phyloP scores from a whole-genome alignment of 805 yeast genomes.

The Cyberlindnera maritima region DNA sequence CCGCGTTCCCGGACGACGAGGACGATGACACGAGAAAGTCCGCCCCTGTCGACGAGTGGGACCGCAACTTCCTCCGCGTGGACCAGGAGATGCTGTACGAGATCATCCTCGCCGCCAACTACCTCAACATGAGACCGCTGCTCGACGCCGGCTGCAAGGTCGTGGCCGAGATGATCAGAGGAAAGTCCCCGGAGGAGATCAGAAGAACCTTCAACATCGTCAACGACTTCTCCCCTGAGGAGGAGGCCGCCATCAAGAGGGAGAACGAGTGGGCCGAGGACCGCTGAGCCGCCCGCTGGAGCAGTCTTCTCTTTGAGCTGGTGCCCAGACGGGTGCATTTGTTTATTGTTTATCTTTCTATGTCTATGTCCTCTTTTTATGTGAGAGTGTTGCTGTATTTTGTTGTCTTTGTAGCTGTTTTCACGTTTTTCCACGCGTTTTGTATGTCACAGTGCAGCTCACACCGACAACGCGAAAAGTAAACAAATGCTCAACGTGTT shows the following conservation, averaged over 20 bases:
- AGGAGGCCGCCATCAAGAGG: slow-evolving; percentile 82
- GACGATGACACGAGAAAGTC: slow-evolving; percentile 83
- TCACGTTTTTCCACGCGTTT: too few species aligned
- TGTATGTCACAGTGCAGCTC: too few species aligned
- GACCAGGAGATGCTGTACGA: slow-evolving; percentile 89
- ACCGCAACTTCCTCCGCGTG: slow-evolving; percentile 86
- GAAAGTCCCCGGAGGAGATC: slow-evolving; percentile 76
- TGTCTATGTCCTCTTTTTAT: background rate
- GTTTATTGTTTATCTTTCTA: too few species aligned
- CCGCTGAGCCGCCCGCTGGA: too few species aligned
- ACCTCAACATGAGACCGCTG: slow-evolving; percentile 70
- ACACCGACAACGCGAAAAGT: background rate
- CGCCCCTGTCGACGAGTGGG: slow-evolving; percentile 96
- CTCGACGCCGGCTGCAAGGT: slow-evolving; percentile 78
- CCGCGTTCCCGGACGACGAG: slow-evolving; percentile 71
- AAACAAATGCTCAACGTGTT: background rate
- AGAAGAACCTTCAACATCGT: slow-evolving; percentile 77
- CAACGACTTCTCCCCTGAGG: slow-evolving; percentile 83
- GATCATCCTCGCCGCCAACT: slow-evolving; percentile 78
- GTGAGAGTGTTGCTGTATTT: background rate
- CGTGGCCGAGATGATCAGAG: slow-evolving; percentile 81
- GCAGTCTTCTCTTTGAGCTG: too few species aligned
- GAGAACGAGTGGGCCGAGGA: slow-evolving; percentile 93
- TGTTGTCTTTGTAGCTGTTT: background rate
- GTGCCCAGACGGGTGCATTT: too few species aligned